Base-by-base conservation (phyloP, 1,139 yeast genomes). In the Geotrichum candidum region DNA sequence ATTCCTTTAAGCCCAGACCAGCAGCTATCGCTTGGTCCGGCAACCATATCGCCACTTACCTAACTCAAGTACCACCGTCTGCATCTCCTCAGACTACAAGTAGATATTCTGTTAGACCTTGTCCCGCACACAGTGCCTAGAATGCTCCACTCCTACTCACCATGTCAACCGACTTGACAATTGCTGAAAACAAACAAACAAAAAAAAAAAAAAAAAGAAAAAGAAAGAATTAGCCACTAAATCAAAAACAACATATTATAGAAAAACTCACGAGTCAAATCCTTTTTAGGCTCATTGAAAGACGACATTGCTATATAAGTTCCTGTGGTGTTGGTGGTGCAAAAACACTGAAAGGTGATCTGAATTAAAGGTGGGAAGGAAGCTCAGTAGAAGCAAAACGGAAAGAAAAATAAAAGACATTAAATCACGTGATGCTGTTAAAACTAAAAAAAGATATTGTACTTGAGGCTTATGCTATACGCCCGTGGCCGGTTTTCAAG, bases 81-180 rank as follows among this genome's bases (percentile, higher is more conserved):
- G 74, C 73, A 72, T 69, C 54, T 71, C 75, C 18, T 69, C 74
- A 23, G 73, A 64, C 74, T 72, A 51, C 22, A n/a, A 59, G 31
- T 0, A 27, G 46, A 25, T 55, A 23, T 45, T 2, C 3, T 4
- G 41, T 46, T 29, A 55, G 31, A 46, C 11, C 18, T 1, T 52
- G 23, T 22, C 15, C 57, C 2, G 23, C 18, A 22, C 45, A 18
- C 41, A 9, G 25, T 18, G n/a, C 18, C 9, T 51, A 15, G 5
- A 29, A 29, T 29, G 33, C 33, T 29, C 10, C 33, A 1, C 33
- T 29, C 33, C 33, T 15, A 60, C 65, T 48, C 41, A 61, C 68
- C 70, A 72, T 68, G 57, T 69, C 73, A 15, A 65, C 68, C 9
- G 71, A 65, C 61, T 68, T 71, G 64, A 70, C 64, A 23, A 59